Evolutionary conservation across 257 asterid species (phyloP), one percentile per base, ranked within the genome.

Genomic region (Solanum piurae): DNA sequence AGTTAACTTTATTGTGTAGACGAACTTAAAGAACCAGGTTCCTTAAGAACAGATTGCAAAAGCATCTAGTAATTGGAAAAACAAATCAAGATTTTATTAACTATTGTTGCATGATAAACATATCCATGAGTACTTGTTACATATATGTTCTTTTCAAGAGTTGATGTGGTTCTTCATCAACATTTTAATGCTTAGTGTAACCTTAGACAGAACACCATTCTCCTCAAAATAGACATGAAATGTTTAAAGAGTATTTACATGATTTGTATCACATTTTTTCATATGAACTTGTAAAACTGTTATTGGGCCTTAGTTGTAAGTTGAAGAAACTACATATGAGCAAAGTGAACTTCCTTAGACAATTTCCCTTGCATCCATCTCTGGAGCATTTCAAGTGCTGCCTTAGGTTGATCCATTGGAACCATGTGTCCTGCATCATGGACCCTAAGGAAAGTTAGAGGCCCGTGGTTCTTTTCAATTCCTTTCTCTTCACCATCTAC

Each of bases 321-420:
- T 38, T 77, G 84, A 42, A 77, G 62, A 77, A 85, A 37, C 49
- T 74, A 69, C 83, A 69, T 42, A 46, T 71, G 87, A 40, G 64
- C 68, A 85, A 69, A 74, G 40, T 69, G 83, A 42, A 40, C 80
- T 77, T 77, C 84, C n/a, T 77, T 40, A 36, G 88, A 86, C 18
- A 89, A 33, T 49, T 88, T 91, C 13, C 91, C 94, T 83, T 91
- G 92, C 90, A 93, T 92, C 98, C 98, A 94, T 89, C 93, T 89
- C 27, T 83, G 89, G 4, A 95, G 88, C 98, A 92, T 95, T 83
- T 93, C 93, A 37, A 93, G 88, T 16, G 96, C 87, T 66, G 95
- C 95, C 88, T 91, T 89, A n/a, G 98, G 98, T 83, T 94, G 96
- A 91, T 94, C 98, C 96, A 93, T 92, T 2, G 98, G 98, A 86